Conservation (phyloP, 2,329 filamentous ascomycete species). For the Aspergillus vadensis region DNA sequence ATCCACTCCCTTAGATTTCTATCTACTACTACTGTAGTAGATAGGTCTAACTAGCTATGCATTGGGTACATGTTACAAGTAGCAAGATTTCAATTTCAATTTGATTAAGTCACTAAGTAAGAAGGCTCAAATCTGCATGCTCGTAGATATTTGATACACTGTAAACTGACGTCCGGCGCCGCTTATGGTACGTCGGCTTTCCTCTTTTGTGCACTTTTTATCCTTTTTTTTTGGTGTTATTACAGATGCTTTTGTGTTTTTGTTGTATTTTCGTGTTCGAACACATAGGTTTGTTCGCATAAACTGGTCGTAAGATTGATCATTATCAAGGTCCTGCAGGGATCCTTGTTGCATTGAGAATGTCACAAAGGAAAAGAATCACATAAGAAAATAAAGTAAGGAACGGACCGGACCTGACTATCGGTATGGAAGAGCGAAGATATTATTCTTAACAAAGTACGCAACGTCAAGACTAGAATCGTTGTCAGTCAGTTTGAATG, state of each 20-base stretch:
- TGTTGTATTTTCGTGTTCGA: too few species aligned
- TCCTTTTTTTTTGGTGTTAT: not conserved
- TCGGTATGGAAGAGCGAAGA: not conserved
- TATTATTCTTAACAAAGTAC: slow-evolving; percentile 31
- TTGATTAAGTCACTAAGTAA: too few species aligned
- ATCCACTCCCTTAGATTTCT: not conserved
- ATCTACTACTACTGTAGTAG: too few species aligned
- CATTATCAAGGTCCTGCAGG: not conserved
- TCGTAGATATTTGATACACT: too few species aligned
- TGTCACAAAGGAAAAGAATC: not conserved
- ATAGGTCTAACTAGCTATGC: too few species aligned
- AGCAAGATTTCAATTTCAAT: too few species aligned
- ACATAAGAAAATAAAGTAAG: too few species aligned
- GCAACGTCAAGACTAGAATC: too few species aligned
- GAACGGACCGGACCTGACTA: slow-evolving; percentile 9
- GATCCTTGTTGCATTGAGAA: not conserved
- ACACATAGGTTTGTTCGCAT: not conserved
- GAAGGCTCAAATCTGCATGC: too few species aligned
- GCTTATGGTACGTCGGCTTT: not conserved
- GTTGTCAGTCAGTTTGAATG: too few species aligned
- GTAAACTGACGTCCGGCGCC: too few species aligned
- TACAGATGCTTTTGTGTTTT: not conserved
- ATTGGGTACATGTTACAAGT: too few species aligned
- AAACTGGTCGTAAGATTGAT: not conserved
- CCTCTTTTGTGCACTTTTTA: not conserved